Base-by-base conservation (phyloP, 352 stramenopile genomes). In the Globisporangium nagaii region DNA sequence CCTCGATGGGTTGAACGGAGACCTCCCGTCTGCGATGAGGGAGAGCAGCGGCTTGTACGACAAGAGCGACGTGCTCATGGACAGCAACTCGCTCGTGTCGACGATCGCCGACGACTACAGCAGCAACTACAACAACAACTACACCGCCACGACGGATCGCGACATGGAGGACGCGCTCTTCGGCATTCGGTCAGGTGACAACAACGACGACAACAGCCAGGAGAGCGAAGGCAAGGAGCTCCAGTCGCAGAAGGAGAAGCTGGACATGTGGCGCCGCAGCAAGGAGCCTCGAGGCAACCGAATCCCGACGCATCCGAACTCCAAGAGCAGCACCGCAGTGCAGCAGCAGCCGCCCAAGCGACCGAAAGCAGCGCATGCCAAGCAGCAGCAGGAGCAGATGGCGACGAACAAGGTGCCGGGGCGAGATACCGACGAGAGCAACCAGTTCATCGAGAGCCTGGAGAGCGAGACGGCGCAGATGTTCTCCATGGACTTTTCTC, bases 311-410 rank as follows among this genome's bases (percentile, higher is more conserved):
- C 42, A 41, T 12, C 7, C 41, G 7, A 25, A 32, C 24, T 48
- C 53, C 0, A 49, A 41, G 27, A 44, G 20, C 45, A 45, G n/a
- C 17, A 30, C 36, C 43, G 43, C 27, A 37, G 24, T 42, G 25
- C 40, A 61, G 20, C 25, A 58, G 48, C 48, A 60, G 32, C 25
- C 34, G 32, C 37, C 11, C 4, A 50, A 60, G 37, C 58, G 62
- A 27, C 52, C 63, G 50, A 65, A 63, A 46, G 62, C 56, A 13
- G 55, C 62, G 7, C 56, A 74, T 53, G 17, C 51, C 63, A 51
- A 71, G 55, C 44, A 68, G 56, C 36, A 56, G 65, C 34, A 48
- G 51, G 24, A 68, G 44, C 39, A 4, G n/a, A n/a, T n/a, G n/a
- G n/a, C n/a, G n/a, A n/a, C n/a, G n/a, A n/a, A n/a, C n/a, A n/a